These are phyloP conservation scores for Globisporangium barbulae DNA, from an alignment of 352 stramenopile genomes.

Conservation along the genomic window DNA sequence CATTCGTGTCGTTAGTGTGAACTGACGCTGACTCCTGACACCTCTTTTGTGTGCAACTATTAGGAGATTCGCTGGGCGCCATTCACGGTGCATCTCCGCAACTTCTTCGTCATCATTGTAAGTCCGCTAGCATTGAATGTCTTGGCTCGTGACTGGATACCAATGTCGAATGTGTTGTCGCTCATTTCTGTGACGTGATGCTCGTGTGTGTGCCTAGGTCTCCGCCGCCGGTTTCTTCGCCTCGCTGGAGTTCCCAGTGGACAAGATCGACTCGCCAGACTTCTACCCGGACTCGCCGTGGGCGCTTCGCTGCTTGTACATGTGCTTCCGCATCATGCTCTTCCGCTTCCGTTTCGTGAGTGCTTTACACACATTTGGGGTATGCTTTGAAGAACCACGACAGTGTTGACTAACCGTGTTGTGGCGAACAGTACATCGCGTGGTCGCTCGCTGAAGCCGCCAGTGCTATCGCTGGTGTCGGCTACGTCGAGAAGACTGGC, in stretches of 20 bases:
- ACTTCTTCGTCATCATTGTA: conserved; percentile 75
- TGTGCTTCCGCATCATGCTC: conserved; percentile 74
- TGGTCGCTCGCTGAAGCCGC: conserved; percentile 82
- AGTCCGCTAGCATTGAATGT: conserved; percentile 4
- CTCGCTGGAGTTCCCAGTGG: conserved; percentile 75
- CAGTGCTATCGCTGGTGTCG: conserved; percentile 69
- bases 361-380: conserved; percentile 1
- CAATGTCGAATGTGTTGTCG: not conserved
- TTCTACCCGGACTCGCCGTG: conserved; percentile 65
- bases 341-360: conserved; percentile 85
- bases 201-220: conserved; percentile 28
- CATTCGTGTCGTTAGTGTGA: not conserved
- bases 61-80: conserved; percentile 63
- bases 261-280: conserved; percentile 71
- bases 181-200: not conserved
- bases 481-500: conserved; percentile 70
- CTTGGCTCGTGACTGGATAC: not conserved
- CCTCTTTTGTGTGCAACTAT: not conserved
- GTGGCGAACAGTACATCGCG: conserved; percentile 62
- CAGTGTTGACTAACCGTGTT: not conserved
- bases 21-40: not conserved
- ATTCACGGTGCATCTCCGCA: conserved; percentile 61
- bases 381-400: not conserved
- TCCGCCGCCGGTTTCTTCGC: conserved; percentile 67
- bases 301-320: conserved; percentile 57